Base-by-base conservation (phyloP, 108 stramenopile species). In the Fragilaria crotonensis region DNA sequence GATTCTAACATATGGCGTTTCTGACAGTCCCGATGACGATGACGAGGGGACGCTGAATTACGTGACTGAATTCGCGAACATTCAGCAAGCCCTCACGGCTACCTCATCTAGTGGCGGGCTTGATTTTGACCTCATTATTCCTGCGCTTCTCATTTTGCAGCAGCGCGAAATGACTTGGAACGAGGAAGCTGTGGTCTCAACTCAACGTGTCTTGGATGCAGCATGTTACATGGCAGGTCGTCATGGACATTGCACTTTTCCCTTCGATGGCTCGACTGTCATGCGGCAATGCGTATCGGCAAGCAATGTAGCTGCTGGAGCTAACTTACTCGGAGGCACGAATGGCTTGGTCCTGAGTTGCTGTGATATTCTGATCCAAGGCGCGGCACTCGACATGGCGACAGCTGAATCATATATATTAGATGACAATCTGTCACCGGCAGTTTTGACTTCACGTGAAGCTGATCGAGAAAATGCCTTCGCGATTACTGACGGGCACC, bases 61-160 rank as follows among this genome's bases (percentile, higher is more conserved):
- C 33, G 44, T 60, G 0, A 4, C 25, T 18, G 62, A 62, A 60
- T 47, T 64, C 28, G 25, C 48, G 33, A 52, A 55, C 27, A 65
- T 48, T 51, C 64, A 58, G 36, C 66, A 41, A 52, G 66, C 74
- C 45, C 32, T 77, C n/a, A 51, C 53, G 25, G 29, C 75, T 25
- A 19, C 60, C 5, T 52, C 54, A 2, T n/a, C n/a, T n/a, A n/a
- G n/a, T n/a, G n/a, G n/a, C n/a, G 79, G 87, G 1, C 36, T 89
- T 53, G 90, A 92, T 62, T 85, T 77, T 70, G 83, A 92, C 48
- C 58, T 92, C 18, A 30, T 87, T 59, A 80, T 92, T 48, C 70
- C 84, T 29, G 75, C 76, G 9, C 52, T 92, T 17, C 69, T 92
- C 9, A 33, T 84, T 30, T 58, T 92, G 19, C 41, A 66, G 33